Evolutionary conservation across 257 asterid genomes (phyloP).

Genomic region (Parsonsia alboflavescens): DNA sequence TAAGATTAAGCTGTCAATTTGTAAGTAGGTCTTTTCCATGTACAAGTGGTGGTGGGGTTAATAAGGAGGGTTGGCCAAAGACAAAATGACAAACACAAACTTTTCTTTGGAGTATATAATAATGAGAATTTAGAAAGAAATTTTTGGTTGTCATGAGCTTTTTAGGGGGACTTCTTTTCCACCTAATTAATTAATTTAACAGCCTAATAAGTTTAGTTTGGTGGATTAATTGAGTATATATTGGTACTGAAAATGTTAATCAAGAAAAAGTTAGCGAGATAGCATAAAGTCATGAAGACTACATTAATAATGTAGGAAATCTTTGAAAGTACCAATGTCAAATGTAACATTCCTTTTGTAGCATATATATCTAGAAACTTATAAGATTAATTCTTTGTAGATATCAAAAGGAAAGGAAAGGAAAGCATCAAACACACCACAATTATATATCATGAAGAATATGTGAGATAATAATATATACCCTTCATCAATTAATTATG

Average conservation of each 20-base stretch:
- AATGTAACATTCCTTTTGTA: background rate
- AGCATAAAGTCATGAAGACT: no score
- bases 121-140: background rate
- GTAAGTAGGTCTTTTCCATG: background rate
- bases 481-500: no score
- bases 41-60: background rate
- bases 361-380: background rate
- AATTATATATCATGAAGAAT: no score
- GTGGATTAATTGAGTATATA: no score
- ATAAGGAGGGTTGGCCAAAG: background rate
- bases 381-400: no score
- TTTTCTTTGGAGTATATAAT: background rate
- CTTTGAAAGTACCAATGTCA: background rate
- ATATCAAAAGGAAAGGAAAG: no score
- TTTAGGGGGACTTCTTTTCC: background rate
- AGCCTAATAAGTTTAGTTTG: no score
- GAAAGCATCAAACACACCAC: no score
- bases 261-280: no score
- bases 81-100: conserved; percentile 1
- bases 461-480: no score
- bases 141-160: background rate
- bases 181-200: background rate
- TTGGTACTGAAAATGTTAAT: no score
- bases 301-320: no score
- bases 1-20: background rate